A percentile compares a stretch with the other conserved stretches of the same genome.
These are phyloP conservation scores for Globisporangium paddicum DNA, from an alignment of 352 stramenopile genomes.

Conservation along the genomic window DNA sequence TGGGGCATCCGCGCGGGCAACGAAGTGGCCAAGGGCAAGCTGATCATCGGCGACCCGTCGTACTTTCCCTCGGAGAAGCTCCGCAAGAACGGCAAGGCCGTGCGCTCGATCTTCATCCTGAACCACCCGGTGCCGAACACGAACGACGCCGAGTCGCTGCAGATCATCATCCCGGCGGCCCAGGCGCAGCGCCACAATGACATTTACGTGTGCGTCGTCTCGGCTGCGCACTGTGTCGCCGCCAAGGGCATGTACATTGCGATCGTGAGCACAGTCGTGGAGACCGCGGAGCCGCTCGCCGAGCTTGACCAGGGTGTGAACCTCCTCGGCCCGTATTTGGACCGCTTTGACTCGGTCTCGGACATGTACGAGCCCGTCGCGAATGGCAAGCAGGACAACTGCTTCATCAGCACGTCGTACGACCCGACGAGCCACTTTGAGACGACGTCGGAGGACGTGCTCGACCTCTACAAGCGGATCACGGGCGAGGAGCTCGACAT, in stretches of 20 bases:
- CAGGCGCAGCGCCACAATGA: slow-evolving; percentile 96
- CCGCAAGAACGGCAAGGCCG: slow-evolving; percentile 91
- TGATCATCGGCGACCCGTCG: slow-evolving; percentile 98
- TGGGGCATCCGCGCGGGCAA: slow-evolving; percentile 92
- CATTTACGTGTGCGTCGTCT: slow-evolving; percentile 98
- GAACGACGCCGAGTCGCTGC: slow-evolving; percentile 94
- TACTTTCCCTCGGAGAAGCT: slow-evolving; percentile 97
- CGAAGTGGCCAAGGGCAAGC: slow-evolving; percentile 95
- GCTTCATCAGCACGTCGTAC: slow-evolving; percentile 96
- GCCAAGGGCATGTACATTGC: slow-evolving; percentile 97
- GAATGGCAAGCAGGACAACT: slow-evolving; percentile 93
- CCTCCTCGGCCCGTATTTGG: slow-evolving; percentile 94
- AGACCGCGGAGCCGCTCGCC: slow-evolving; percentile 93
- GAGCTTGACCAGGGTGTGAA: slow-evolving; percentile 95
- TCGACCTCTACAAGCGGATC: slow-evolving; percentile 97
- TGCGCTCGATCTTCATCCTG: slow-evolving; percentile 99
- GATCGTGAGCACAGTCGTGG: slow-evolving; percentile 97
- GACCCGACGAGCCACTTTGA: slow-evolving; percentile 96
- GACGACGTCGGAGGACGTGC: slow-evolving; percentile 94
- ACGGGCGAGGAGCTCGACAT: slow-evolving; percentile 98
- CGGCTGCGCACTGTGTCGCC: slow-evolving; percentile 92
- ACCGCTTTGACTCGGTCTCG: slow-evolving; percentile 96
- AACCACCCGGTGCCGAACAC: slow-evolving; percentile 98
- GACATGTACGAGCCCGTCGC: slow-evolving; percentile 93
- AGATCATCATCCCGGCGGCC: slow-evolving; percentile 99